Evolutionary conservation across 306 rosid species (phyloP).

Genomic region (Dryas alaskensis): DNA sequence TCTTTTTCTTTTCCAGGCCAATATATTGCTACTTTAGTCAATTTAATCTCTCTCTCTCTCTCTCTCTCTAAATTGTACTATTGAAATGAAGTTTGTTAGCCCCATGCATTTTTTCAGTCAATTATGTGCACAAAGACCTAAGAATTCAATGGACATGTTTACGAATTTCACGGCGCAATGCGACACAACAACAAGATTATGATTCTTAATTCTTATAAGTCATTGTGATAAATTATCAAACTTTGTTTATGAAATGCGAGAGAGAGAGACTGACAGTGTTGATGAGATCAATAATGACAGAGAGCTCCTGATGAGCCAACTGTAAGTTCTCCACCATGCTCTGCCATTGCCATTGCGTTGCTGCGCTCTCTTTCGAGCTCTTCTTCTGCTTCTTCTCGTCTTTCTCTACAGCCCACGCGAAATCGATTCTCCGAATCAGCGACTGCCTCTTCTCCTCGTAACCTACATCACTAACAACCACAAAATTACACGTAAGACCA

Average conservation of each 20-base stretch:
- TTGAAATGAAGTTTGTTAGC: no score
- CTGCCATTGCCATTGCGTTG: constrained; percentile 88
- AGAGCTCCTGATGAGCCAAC: constrained; percentile 85
- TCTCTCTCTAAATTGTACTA: no score
- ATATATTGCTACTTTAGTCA: background rate
- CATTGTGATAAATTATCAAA: no score
- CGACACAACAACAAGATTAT: background rate
- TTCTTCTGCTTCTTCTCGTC: constrained; percentile 79
- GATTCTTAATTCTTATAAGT: background rate
- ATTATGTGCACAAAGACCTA: no score
- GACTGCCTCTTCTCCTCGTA: constrained; percentile 78
- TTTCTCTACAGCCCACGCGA: constrained; percentile 90
- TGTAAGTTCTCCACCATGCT: constrained; percentile 82
- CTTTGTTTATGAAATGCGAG: background rate
- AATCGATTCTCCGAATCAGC: constrained; percentile 71
- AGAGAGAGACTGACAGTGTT: constrained; percentile 60
- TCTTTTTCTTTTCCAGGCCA: background rate
- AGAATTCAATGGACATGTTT: no score
- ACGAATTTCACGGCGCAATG: background rate
- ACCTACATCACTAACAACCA: constrained; percentile 52
- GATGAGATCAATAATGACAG: constrained; percentile 82
- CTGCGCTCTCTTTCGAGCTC: constrained; percentile 64
- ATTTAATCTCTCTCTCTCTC: no score
- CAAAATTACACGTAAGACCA: background rate
- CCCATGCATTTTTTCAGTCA: no score